phyloP scores from a whole-genome alignment of 2,329 filamentous ascomycete genomes.

The Albifimbria verrucaria region DNA sequence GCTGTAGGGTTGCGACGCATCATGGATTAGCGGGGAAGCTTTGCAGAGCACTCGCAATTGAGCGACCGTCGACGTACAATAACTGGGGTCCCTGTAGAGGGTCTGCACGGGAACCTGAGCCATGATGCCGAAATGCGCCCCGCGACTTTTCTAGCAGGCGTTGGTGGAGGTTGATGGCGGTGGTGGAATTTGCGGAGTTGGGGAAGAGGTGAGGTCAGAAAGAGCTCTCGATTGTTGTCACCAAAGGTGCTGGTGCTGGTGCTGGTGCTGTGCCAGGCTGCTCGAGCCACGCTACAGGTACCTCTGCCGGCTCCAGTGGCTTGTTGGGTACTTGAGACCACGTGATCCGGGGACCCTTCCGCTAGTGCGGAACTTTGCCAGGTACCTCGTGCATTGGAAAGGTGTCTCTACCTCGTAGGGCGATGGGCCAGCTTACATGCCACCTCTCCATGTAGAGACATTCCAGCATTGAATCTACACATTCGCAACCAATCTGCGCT shows the following conservation, averaged over 20 bases:
- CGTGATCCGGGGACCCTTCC: neutral
- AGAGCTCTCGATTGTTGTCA: too few relatives aligned
- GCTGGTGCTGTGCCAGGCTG: too few relatives aligned
- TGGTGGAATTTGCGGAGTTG: neutral
- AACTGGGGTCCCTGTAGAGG: slow-evolving; percentile 96
- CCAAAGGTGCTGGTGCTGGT: too few relatives aligned
- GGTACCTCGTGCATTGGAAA: slow-evolving; percentile 5
- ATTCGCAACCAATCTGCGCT: slow-evolving; percentile 3
- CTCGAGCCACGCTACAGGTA: neutral
- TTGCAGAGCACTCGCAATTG: slow-evolving; percentile 5
- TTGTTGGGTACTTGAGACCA: neutral
- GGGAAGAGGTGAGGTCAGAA: neutral
- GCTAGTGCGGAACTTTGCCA: slow-evolving; percentile 4
- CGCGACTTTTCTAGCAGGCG: slow-evolving; percentile 1
- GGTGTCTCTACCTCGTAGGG: neutral
- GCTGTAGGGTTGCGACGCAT: slow-evolving; percentile 46
- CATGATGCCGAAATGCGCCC: slow-evolving; percentile 51
- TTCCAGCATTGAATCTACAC: neutral
- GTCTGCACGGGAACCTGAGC: slow-evolving; percentile 84
- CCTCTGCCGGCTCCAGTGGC: neutral
- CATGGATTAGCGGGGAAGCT: neutral
- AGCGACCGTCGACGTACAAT: slow-evolving; percentile 68
- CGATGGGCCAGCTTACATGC: slow-evolving; percentile 10
- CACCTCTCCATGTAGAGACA: slow-evolving; percentile 11
- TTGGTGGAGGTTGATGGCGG: neutral